Evolutionary conservation across 2,329 filamentous ascomycete genomes (phyloP).

Genomic region (Elsinoe fawcettii): DNA sequence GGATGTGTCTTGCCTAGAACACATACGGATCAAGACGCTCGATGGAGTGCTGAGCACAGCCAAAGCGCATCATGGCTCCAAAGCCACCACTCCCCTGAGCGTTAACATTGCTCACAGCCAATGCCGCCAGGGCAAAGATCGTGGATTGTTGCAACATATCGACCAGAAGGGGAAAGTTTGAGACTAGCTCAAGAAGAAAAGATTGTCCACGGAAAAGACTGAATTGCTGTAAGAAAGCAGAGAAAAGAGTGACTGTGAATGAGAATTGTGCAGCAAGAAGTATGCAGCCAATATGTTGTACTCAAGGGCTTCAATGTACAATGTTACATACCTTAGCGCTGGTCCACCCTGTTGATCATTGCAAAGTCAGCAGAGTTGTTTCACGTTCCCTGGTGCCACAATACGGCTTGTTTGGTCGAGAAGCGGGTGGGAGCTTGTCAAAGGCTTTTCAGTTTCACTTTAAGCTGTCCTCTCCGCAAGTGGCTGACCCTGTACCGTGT

Average conservation of each 20-base stretch:
- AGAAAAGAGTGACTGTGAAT: background rate
- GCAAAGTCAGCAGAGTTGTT: constrained; percentile 1
- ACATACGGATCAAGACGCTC: constrained; percentile 16
- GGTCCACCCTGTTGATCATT: background rate
- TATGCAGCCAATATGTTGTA: background rate
- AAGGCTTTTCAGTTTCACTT: constrained; percentile 5
- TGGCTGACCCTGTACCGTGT: background rate
- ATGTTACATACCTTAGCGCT: background rate
- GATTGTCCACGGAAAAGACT: background rate
- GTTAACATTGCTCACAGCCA: background rate
- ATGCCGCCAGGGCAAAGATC: background rate
- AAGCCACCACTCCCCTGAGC: constrained; percentile 7
- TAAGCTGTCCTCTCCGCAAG: background rate
- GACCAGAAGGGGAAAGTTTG: background rate
- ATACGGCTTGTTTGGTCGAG: constrained; percentile 3
- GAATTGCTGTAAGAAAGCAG: background rate
- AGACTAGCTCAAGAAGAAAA: background rate
- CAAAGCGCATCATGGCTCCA: constrained; percentile 11
- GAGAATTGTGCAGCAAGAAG: background rate
- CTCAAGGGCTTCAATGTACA: background rate
- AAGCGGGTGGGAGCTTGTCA: background rate
- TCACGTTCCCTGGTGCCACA: background rate
- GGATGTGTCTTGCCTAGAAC: background rate
- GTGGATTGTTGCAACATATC: background rate
- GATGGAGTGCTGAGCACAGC: constrained; percentile 10